A percentile compares a stretch with the other conserved stretches of the same genome.
Evolutionary conservation across 2,329 filamentous ascomycete genomes (phyloP).

Genomic region (Passalora sequoiae): DNA sequence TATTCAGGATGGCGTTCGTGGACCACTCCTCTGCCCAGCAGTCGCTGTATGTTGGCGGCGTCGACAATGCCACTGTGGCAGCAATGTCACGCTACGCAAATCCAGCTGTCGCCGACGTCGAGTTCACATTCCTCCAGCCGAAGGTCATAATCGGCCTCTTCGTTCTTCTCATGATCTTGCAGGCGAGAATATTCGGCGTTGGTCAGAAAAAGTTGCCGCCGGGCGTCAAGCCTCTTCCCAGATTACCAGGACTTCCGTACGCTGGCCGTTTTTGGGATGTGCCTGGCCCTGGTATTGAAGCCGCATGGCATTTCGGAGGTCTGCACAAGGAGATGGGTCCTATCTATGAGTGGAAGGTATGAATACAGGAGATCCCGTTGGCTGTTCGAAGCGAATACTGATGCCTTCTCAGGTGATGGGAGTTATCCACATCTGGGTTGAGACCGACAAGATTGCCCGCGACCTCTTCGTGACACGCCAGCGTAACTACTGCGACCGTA

Average conservation of each 20-base stretch:
- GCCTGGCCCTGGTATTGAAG: slow-evolving; percentile 30
- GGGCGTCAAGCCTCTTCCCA: slow-evolving; percentile 26
- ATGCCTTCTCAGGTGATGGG: slow-evolving; percentile 24
- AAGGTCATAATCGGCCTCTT: slow-evolving; percentile 9
- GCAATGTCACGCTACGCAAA: not conserved
- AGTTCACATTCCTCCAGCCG: slow-evolving; percentile 6
- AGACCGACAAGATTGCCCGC: slow-evolving; percentile 33
- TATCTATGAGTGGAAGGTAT: slow-evolving; percentile 34
- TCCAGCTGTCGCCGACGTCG: not conserved
- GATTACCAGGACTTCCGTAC: slow-evolving; percentile 30
- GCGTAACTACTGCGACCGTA: slow-evolving; percentile 33
- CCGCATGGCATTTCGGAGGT: slow-evolving; percentile 33
- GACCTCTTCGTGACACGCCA: slow-evolving; percentile 33
- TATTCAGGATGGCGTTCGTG: slow-evolving; percentile 1
- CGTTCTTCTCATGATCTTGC: slow-evolving; percentile 8
- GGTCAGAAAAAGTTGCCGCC: slow-evolving; percentile 22
- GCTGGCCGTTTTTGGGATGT: slow-evolving; percentile 33
- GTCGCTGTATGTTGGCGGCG: not conserved
- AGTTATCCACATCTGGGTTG: slow-evolving; percentile 32
- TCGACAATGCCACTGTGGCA: slow-evolving; percentile 2
- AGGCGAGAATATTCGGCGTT: slow-evolving; percentile 13
- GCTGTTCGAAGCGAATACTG: not conserved
- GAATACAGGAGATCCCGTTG: not conserved
- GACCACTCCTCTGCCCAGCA: not conserved
- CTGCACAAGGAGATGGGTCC: slow-evolving; percentile 34